Evolutionary conservation across 2,329 filamentous ascomycete species (phyloP).

Genomic region (Penicillium sp.): DNA sequence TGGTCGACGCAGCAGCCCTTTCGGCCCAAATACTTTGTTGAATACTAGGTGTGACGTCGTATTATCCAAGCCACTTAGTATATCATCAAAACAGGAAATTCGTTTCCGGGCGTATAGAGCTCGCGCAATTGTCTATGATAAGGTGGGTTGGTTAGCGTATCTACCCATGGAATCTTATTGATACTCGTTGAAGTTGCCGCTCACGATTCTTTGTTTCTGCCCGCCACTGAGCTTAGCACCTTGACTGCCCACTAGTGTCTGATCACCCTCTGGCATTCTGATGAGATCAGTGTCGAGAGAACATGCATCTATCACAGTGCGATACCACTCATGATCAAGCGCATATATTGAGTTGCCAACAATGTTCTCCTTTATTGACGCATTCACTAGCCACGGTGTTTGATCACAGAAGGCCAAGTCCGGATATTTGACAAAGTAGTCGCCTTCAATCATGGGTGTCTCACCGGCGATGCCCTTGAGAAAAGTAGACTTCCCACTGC

Average conservation of each 20-base stretch:
- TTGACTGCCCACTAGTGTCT: conserved; percentile 48
- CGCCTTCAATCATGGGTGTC: conserved; percentile 19
- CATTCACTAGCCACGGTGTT: conserved; percentile 32
- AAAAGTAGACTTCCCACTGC: conserved; percentile 54
- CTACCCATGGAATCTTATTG: background rate
- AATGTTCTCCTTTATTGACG: conserved; percentile 36
- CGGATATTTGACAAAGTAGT: conserved; percentile 16
- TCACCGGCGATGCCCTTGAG: conserved; percentile 40
- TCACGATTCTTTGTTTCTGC: conserved; percentile 48
- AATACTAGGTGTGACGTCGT: conserved; percentile 45
- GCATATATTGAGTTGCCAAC: conserved; percentile 20
- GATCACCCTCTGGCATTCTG: conserved; percentile 30
- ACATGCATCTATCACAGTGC: conserved; percentile 23
- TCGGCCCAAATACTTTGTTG: conserved; percentile 42
- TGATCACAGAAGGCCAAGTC: conserved; percentile 34
- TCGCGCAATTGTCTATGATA: conserved; percentile 41
- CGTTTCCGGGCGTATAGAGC: conserved; percentile 48
- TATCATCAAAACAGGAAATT: conserved; percentile 49
- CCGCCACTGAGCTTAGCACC: conserved; percentile 52
- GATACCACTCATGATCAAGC: conserved; percentile 22
- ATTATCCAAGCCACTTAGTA: conserved; percentile 47
- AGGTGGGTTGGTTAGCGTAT: background rate
- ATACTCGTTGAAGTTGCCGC: background rate
- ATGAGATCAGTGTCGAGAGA: conserved; percentile 33
- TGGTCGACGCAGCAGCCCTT: conserved; percentile 47